Evolutionary conservation across 164 flowering plant species (phyloP).

Genomic region (Kingdonia uniflora): DNA sequence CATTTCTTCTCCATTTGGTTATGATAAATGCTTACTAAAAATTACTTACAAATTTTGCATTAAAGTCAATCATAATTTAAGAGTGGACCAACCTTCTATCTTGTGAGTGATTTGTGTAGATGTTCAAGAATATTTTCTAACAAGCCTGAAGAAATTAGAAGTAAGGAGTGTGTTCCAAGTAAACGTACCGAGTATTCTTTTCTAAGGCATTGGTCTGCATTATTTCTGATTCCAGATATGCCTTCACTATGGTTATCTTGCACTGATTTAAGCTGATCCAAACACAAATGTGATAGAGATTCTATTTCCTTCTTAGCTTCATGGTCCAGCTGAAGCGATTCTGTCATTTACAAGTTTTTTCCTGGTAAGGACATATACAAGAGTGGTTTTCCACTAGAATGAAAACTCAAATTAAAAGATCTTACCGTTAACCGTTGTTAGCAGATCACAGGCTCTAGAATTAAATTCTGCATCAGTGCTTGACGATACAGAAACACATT

Average conservation of each 20-base stretch:
- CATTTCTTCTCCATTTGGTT: no score
- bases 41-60: no score
- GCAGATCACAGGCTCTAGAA: constrained; percentile 22
- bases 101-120: no score
- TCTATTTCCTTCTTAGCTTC: constrained; percentile 37
- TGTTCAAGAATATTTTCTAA: no score
- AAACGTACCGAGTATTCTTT: constrained; percentile 56
- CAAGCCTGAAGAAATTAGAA: no score
- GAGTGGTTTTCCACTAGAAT: background rate
- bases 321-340: constrained; percentile 41
- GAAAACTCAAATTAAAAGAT: background rate
- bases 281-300: constrained; percentile 26
- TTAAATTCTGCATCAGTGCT: constrained; percentile 23
- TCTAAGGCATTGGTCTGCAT: constrained; percentile 39
- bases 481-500: constrained; percentile 26
- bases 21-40: no score
- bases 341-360: constrained; percentile 25
- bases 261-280: constrained; percentile 32
- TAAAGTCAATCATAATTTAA: no score
- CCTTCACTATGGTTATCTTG: constrained; percentile 32
- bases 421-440: constrained; percentile 38
- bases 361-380: background rate
- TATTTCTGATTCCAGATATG: constrained; percentile 29
- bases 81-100: no score
- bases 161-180: background rate